phyloP scores from a whole-genome alignment of 139 green algal genomes.

The Pycnococcus provasolii region DNA sequence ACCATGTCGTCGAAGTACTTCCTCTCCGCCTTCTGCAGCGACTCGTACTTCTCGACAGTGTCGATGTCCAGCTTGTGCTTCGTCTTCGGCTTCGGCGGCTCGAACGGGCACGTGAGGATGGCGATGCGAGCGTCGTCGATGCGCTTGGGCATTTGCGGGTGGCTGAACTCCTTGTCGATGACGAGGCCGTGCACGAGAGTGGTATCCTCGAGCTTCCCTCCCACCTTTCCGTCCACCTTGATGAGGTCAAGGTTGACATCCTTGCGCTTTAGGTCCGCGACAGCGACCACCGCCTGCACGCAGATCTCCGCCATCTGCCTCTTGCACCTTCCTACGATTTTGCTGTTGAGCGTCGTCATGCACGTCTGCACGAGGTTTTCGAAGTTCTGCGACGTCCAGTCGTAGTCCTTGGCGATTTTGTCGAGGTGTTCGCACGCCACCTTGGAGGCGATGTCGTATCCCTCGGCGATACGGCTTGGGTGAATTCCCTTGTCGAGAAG shows the following conservation, averaged over 20 bases:
- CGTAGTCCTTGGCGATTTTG: conserved; percentile 57
- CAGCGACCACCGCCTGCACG: conserved; percentile 87
- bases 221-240: conserved; percentile 96
- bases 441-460: conserved; percentile 95
- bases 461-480: conserved; percentile 89
- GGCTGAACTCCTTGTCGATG: conserved; percentile 97
- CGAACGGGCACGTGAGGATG: conserved; percentile 98
- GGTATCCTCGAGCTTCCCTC: conserved; percentile 90
- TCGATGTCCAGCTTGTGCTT: conserved; percentile 99
- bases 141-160: conserved; percentile 85
- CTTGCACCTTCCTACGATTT: conserved; percentile 95
- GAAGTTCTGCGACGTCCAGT: conserved; percentile 67
- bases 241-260: conserved; percentile 99
- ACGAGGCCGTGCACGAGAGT: conserved; percentile 86
- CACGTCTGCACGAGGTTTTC: conserved; percentile 93
- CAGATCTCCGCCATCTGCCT: conserved; percentile 92
- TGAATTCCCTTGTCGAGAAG: conserved; percentile 97
- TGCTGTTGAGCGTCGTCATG: conserved; percentile 98
- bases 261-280: conserved; percentile 81
- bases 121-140: conserved; percentile 86
- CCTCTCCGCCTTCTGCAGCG: conserved; percentile 69
- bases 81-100: conserved; percentile 99
- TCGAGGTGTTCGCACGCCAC: conserved; percentile 64
- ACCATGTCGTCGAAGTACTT: conserved; percentile 99
- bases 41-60: conserved; percentile 95